phyloP scores from a whole-genome alignment of 441 rosid species.

The Populus hybrid region DNA sequence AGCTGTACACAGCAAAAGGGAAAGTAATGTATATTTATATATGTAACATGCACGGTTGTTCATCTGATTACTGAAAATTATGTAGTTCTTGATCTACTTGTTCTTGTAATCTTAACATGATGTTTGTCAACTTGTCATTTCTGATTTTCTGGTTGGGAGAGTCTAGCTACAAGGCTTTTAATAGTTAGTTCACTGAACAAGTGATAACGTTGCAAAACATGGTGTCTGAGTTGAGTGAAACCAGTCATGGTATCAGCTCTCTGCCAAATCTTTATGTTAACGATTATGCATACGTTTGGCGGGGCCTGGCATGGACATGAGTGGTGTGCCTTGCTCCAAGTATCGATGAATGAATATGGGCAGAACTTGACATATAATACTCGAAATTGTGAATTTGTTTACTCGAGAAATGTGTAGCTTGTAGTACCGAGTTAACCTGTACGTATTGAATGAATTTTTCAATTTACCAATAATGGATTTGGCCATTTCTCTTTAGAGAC shows the following conservation, averaged over 20 bases:
- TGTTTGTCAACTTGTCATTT: conserved; percentile 1
- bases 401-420: background rate
- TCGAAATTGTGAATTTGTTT: too few relatives aligned
- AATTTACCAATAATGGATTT: too few relatives aligned
- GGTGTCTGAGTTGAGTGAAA: background rate
- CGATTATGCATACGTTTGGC: background rate
- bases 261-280: background rate
- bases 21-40: conserved; percentile 35
- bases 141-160: background rate
- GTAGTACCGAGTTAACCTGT: background rate
- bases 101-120: conserved; percentile 16
- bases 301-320: background rate
- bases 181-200: conserved; percentile 1
- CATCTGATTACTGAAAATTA: conserved; percentile 21
- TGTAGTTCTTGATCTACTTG: conserved; percentile 13
- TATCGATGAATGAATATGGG: background rate
- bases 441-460: background rate
- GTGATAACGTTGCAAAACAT: background rate
- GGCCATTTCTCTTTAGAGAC: too few relatives aligned
- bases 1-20: conserved; percentile 33
- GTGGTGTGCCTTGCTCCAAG: background rate
- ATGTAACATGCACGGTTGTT: conserved; percentile 21
- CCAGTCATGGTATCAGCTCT: background rate
- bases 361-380: background rate
- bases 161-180: background rate